Conservation (phyloP, 495 filamentous ascomycete genomes). For the Aspergillus sclerotioniger region DNA sequence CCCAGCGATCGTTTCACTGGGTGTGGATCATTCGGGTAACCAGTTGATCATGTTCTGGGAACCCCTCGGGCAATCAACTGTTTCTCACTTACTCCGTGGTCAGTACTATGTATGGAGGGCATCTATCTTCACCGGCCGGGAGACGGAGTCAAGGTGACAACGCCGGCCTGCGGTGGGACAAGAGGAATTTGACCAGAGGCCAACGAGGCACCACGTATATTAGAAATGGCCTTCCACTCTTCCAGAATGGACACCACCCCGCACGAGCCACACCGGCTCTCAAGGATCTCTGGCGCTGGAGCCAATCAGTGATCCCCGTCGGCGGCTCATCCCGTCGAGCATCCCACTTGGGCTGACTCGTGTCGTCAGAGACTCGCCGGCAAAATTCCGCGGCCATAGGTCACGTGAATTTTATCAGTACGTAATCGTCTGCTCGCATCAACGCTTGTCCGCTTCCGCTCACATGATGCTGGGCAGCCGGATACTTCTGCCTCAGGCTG, state of each 20-base stretch:
- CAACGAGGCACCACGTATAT: background rate
- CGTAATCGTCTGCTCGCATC: background rate
- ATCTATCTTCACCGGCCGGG: background rate
- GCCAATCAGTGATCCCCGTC: conserved; percentile 13
- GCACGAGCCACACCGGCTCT: conserved; percentile 12
- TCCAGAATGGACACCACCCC: conserved; percentile 14
- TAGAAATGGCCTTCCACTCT: background rate
- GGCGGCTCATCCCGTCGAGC: conserved; percentile 11
- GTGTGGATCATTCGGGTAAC: conserved; percentile 2
- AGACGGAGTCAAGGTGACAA: background rate
- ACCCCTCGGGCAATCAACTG: background rate
- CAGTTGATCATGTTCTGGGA: conserved; percentile 1
- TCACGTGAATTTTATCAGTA: background rate
- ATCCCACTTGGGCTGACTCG: conserved; percentile 19
- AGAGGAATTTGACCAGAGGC: background rate
- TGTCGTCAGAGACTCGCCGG: conserved; percentile 22
- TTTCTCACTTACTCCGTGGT: background rate
- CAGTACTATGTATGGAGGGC: background rate
- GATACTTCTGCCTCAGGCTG: no score
- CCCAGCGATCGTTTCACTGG: conserved; percentile 1
- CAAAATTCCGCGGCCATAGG: background rate
- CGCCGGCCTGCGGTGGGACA: background rate
- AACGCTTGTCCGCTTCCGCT: background rate
- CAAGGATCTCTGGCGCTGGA: conserved; percentile 1
- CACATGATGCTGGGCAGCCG: no score